Percentiles rank a stretch among this genome's conserved stretches.
Conservation (phyloP, 2,329 filamentous ascomycete species). For the Colletotrichum abscissum region DNA sequence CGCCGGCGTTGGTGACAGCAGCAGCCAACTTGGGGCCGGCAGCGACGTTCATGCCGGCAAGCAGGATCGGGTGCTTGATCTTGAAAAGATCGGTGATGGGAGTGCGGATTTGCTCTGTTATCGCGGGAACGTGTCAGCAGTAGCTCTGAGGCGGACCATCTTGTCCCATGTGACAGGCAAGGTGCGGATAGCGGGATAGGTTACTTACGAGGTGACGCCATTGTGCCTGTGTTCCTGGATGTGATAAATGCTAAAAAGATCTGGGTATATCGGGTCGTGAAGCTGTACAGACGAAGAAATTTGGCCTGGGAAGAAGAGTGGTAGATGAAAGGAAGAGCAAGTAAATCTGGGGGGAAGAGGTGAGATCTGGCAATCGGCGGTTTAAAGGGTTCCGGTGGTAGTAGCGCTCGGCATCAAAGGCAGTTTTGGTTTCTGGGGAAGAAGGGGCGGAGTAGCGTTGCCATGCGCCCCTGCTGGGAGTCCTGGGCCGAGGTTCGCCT, state of each 20-base stretch:
- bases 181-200: background rate
- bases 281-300: conserved; percentile 35
- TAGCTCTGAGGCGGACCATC: background rate
- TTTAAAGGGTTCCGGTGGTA: conserved; percentile 27
- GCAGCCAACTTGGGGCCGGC: conserved; percentile 96
- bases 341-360: background rate
- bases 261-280: conserved; percentile 31
- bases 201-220: conserved; percentile 84
- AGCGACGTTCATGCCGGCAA: conserved; percentile 99
- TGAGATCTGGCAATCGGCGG: conserved; percentile 16
- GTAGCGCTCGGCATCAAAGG: conserved; percentile 23
- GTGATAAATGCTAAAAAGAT: background rate
- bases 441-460: conserved; percentile 35
- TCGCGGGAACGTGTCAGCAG: conserved; percentile 38
- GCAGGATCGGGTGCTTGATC: conserved; percentile 95
- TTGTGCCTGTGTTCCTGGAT: conserved; percentile 51
- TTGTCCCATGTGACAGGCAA: conserved; percentile 32
- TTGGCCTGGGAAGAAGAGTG: background rate
- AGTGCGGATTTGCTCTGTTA: conserved; percentile 86
- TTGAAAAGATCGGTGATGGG: conserved; percentile 94
- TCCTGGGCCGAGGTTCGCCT: conserved; percentile 35
- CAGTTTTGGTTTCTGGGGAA: conserved; percentile 29
- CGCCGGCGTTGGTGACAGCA: conserved; percentile 96
- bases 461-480: conserved; percentile 31
- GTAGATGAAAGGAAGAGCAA: conserved; percentile 18